phyloP scores from a whole-genome alignment of 108 stramenopile species.

The Schizochytrium sp. region DNA sequence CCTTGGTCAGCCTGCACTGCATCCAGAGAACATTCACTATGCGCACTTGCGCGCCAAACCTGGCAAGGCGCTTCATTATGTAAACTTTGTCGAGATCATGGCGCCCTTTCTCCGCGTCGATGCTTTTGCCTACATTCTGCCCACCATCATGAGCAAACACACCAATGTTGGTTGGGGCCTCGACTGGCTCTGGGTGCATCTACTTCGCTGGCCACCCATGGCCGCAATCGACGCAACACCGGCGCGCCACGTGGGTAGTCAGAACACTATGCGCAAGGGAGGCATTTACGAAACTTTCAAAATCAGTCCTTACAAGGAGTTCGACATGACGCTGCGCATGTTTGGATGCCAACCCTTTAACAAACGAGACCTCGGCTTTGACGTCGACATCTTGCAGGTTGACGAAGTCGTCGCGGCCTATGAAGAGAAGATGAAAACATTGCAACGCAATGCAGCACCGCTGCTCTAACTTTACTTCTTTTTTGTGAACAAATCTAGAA shows the following conservation, averaged over 20 bases:
- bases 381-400: not conserved
- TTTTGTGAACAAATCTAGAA: too few species aligned
- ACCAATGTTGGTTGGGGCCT: not conserved
- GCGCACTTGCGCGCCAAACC: not conserved
- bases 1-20: not conserved
- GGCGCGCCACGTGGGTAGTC: not conserved
- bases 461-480: too few species aligned
- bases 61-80: not conserved
- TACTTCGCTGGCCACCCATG: not conserved
- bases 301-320: not conserved
- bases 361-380: not conserved
- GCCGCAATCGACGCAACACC: not conserved
- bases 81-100: slow-evolving; percentile 19
- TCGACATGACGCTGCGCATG: not conserved
- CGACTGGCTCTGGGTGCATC: not conserved
- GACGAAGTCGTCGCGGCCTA: too few species aligned
- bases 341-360: not conserved
- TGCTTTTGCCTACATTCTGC: not conserved
- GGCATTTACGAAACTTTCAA: not conserved
- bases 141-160: not conserved
- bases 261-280: not conserved
- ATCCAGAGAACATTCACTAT: not conserved
- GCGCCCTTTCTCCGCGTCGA: not conserved
- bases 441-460: too few species aligned
- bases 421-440: too few species aligned